Evolutionary conservation across 805 yeast genomes (phyloP), one percentile per base, ranked within the genome.

Genomic region (Barnettozyma salicaria): DNA sequence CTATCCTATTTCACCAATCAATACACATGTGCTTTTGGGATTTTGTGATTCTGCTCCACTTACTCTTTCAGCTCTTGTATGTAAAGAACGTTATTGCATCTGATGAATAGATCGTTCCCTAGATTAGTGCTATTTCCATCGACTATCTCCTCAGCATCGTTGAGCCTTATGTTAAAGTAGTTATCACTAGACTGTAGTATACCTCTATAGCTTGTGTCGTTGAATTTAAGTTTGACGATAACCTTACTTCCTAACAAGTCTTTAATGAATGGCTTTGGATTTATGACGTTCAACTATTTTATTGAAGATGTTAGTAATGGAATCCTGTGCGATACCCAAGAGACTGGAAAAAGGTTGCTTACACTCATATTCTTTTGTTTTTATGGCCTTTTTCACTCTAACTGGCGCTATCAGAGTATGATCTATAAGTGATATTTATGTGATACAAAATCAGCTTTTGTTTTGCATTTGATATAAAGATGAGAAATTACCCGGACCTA

Each of bases 231-330:
- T 40, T 88, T 75, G 16, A 92, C 90, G 10, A 78, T 63, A 10
- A 90, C 88, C 23, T 64, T 68, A 41, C 79, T 70, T 39, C 80
- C 78, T n/a, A 82, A 68, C 30, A 92, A 72, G 18, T 83, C 79
- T 43, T 79, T 79, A 32, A 92, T 67, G 49, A 79, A 92, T n/a
- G 96, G 96, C 56, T 84, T 88, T 12, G 97, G 97, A 52, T 87
- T 86, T 17, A 81, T 67, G 13, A 95, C 92, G 27, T 64, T 63
- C 39, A 68, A 63, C 43, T 40, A 16, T 14, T 4, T 9, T 9
- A 22, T 9, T 26, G 4, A 2, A 4, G 5, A 10, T n/a, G 34
- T 39, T 39, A 39, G 42, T 39, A 39, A n/a, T n/a, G n/a, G n/a
- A n/a, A n/a, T 33, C 9, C 10, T 4, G 18, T 13, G 5, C 14